These are phyloP conservation scores for Triangularia setosa DNA, from an alignment of 2,329 filamentous ascomycete species.

Conservation along the genomic window DNA sequence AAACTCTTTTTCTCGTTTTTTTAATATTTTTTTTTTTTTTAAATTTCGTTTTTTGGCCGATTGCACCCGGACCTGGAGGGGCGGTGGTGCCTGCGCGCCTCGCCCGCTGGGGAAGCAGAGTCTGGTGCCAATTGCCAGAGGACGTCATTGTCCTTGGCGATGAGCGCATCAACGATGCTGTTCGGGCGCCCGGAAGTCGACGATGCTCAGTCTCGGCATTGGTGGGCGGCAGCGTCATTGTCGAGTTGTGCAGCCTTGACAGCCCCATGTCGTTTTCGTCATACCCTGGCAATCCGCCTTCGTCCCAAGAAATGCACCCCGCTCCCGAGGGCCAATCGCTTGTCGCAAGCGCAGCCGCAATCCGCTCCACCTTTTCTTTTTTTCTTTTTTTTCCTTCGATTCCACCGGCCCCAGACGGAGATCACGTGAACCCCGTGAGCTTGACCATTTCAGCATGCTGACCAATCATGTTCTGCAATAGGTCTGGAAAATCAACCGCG, in stretches of 20 bases:
- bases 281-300: slow-evolving; percentile 19
- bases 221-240: slow-evolving; percentile 17
- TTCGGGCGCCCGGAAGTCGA: slow-evolving; percentile 11
- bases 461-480: slow-evolving; percentile 39
- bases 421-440: slow-evolving; percentile 21
- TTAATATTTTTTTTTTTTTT: slow-evolving; percentile 6
- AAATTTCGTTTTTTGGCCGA: slow-evolving; percentile 1
- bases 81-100: slow-evolving; percentile 3
- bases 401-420: not conserved
- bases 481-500: slow-evolving; percentile 99
- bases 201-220: slow-evolving; percentile 11
- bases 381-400: not conserved
- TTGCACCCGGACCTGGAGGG: not conserved
- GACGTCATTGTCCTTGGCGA: slow-evolving; percentile 23
- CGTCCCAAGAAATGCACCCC: slow-evolving; percentile 20
- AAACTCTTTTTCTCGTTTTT: slow-evolving; percentile 17
- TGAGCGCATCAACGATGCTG: not conserved
- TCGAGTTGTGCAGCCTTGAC: slow-evolving; percentile 15
- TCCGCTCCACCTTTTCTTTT: slow-evolving; percentile 4
- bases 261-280: slow-evolving; percentile 24
- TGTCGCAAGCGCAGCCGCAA: slow-evolving; percentile 1
- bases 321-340: slow-evolving; percentile 18
- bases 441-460: slow-evolving; percentile 26
- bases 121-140: slow-evolving; percentile 9
- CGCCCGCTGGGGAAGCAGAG: not conserved